Evolutionary conservation across 495 filamentous ascomycete species (phyloP).

Genomic region (Aspergillus biplanus): DNA sequence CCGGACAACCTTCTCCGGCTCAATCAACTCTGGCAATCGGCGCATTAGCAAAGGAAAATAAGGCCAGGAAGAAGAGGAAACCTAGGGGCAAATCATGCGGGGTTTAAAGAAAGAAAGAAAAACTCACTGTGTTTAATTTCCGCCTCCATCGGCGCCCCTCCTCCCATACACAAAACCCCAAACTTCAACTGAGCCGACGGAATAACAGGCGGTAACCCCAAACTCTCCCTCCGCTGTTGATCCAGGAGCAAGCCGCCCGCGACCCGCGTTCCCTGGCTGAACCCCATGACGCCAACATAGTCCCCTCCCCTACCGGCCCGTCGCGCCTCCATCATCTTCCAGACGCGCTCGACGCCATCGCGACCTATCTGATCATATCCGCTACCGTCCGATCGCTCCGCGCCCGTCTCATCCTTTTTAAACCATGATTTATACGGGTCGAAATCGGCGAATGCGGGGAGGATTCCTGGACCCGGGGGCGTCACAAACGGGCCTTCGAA

Average conservation of each 20-base stretch:
- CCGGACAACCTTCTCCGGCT: conserved; percentile 2
- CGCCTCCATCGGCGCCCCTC: conserved; percentile 28
- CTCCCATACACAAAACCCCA: conserved; percentile 43
- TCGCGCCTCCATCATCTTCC: conserved; percentile 42
- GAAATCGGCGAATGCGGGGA: conserved; percentile 37
- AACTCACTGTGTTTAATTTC: conserved; percentile 24
- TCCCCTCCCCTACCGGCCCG: conserved; percentile 47
- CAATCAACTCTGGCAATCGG: neutral
- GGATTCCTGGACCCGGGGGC: conserved; percentile 41
- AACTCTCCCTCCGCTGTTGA: conserved; percentile 50
- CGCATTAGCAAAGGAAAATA: too few relatives aligned
- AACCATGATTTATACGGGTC: conserved; percentile 61
- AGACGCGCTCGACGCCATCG: conserved; percentile 28
- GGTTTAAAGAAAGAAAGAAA: neutral
- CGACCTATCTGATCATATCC: conserved; percentile 24
- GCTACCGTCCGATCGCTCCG: conserved; percentile 36
- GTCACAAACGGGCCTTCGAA: conserved; percentile 35
- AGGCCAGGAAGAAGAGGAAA: too few relatives aligned
- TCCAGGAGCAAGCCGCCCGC: conserved; percentile 51
- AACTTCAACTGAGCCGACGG: conserved; percentile 21
- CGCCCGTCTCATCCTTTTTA: conserved; percentile 52
- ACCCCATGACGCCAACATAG: conserved; percentile 62
- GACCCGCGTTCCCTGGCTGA: conserved; percentile 62
- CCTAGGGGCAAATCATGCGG: too few relatives aligned
- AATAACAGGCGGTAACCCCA: neutral